A percentile compares a stretch with the other conserved stretches of the same genome.
These are phyloP conservation scores for Naganishia onofrii DNA, from an alignment of 768 basidiomycete species.

Conservation along the genomic window DNA sequence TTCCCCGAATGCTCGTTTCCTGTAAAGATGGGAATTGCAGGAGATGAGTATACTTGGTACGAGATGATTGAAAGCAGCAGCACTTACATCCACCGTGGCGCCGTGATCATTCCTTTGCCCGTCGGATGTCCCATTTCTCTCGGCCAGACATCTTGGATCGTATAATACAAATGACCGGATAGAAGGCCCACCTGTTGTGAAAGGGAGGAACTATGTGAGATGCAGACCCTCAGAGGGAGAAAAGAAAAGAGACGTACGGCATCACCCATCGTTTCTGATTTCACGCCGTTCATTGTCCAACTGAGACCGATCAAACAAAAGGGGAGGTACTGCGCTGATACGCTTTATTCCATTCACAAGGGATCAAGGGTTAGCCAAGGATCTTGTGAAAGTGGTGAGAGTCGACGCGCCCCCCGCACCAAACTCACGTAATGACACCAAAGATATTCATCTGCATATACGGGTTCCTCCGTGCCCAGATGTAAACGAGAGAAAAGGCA, in stretches of 20 bases:
- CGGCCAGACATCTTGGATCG: slow-evolving; percentile 51
- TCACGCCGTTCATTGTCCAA: slow-evolving; percentile 50
- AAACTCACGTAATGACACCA: slow-evolving; percentile 69
- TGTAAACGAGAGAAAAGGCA: slow-evolving; percentile 91
- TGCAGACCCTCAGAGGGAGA: not conserved
- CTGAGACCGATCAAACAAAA: slow-evolving; percentile 84
- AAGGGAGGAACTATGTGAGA: not conserved
- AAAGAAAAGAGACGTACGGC: slow-evolving; percentile 38
- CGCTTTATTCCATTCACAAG: slow-evolving; percentile 54
- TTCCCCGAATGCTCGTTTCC: no score
- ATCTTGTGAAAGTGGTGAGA: no score
- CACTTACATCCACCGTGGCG: slow-evolving; percentile 30
- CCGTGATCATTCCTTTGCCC: slow-evolving; percentile 33
- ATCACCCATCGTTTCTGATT: slow-evolving; percentile 46
- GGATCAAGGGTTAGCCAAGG: no score
- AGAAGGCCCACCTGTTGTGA: slow-evolving; percentile 44
- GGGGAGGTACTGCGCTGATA: slow-evolving; percentile 92
- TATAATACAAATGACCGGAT: slow-evolving; percentile 49
- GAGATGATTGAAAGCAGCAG: no score
- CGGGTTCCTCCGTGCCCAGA: slow-evolving; percentile 94
- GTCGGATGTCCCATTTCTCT: slow-evolving; percentile 49
- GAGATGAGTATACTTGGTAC: no score
- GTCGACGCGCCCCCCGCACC: no score
- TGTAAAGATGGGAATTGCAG: no score
- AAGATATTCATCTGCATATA: slow-evolving; percentile 94